Percentiles rank a stretch among this genome's conserved stretches.
phyloP scores from a whole-genome alignment of 1,284 basidiomycete species.

The Neonothopanus nambi region DNA sequence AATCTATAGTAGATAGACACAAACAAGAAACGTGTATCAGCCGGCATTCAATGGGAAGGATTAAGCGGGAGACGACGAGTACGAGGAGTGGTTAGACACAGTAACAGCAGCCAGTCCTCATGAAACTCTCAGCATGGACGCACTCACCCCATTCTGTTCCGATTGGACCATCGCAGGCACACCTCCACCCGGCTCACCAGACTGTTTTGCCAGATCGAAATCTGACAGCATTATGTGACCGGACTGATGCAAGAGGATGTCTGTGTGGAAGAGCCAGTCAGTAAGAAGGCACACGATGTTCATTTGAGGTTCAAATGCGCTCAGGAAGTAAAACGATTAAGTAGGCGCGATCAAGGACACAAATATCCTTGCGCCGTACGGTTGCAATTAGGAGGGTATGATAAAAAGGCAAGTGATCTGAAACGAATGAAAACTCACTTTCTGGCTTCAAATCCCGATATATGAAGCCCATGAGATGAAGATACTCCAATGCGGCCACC shows the following conservation, averaged over 20 bases:
- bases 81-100: no score
- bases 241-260: slow-evolving; percentile 97
- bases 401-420: not conserved
- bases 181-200: slow-evolving; percentile 77
- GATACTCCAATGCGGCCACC: slow-evolving; percentile 94
- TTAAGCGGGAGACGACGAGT: no score
- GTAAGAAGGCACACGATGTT: not conserved
- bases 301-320: no score
- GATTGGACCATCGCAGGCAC: slow-evolving; percentile 91
- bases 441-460: slow-evolving; percentile 99
- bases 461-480: slow-evolving; percentile 99
- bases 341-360: not conserved
- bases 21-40: no score
- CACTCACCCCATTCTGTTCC: slow-evolving; percentile 82
- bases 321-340: no score
- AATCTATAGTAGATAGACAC: slow-evolving; percentile 49
- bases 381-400: no score
- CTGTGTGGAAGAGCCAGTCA: slow-evolving; percentile 42
- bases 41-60: no score
- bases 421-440: slow-evolving; percentile 61
- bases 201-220: slow-evolving; percentile 98
- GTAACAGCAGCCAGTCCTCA: not conserved
- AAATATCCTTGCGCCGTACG: not conserved
- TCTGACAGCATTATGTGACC: slow-evolving; percentile 99
- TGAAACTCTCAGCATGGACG: not conserved